Percentiles rank a stretch among this genome's conserved stretches.
These are phyloP conservation scores for Amaranthus tricolor DNA, from an alignment of 179 eudicot genomes.

Conservation along the genomic window DNA sequence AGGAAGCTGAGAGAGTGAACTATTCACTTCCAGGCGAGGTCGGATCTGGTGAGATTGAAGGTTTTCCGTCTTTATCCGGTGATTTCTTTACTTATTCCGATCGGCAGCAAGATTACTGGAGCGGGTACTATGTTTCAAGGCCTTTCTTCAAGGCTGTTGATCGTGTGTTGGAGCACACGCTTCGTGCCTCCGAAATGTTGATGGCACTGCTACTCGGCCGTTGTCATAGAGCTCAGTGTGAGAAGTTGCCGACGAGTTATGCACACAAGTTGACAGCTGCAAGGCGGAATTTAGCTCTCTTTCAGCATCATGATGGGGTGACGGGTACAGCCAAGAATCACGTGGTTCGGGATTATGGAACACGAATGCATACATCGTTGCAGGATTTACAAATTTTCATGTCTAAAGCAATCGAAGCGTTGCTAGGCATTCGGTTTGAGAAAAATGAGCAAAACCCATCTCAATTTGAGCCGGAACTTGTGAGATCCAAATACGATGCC, in stretches of 20 bases:
- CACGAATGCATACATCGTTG: slow-evolving; percentile 89
- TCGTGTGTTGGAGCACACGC: slow-evolving; percentile 92
- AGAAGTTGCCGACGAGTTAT: slow-evolving; percentile 73
- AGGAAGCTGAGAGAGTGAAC: slow-evolving; percentile 88
- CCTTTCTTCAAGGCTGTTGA: slow-evolving; percentile 98
- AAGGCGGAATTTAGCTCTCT: slow-evolving; percentile 93
- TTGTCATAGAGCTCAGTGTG: slow-evolving; percentile 79
- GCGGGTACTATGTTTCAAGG: slow-evolving; percentile 97
- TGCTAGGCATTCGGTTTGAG: slow-evolving; percentile 78
- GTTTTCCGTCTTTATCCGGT: slow-evolving; percentile 92
- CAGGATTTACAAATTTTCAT: slow-evolving; percentile 90
- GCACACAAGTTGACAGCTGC: slow-evolving; percentile 88
- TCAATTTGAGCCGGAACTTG: slow-evolving; percentile 69
- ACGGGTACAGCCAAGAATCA: slow-evolving; percentile 99
- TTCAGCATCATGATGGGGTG: slow-evolving; percentile 99
- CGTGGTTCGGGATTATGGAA: slow-evolving; percentile 91
- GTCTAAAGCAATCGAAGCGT: slow-evolving; percentile 88
- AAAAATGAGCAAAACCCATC: slow-evolving; percentile 73
- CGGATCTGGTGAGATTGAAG: slow-evolving; percentile 84
- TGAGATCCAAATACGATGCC: slow-evolving; percentile 69
- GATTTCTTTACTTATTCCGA: slow-evolving; percentile 98
- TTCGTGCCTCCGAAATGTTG: slow-evolving; percentile 83
- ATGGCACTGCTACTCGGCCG: slow-evolving; percentile 77
- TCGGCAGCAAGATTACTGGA: slow-evolving; percentile 95
- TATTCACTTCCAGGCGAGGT: slow-evolving; percentile 77